Base-by-base conservation (phyloP, 257 asterid species). In the Lycium barbarum region DNA sequence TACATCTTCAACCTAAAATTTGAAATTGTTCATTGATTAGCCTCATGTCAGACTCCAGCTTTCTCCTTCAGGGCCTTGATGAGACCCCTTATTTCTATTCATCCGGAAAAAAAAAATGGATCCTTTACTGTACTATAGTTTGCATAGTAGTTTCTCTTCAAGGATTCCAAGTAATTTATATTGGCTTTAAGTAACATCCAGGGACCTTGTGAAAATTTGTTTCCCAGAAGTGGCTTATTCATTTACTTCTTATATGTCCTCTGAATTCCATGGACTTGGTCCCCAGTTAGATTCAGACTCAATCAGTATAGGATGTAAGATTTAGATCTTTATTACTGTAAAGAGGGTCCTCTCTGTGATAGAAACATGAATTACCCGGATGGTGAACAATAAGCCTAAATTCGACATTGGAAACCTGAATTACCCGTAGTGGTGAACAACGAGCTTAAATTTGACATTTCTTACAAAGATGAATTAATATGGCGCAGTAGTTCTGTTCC, bases 11-110 rank as follows among this genome's bases (percentile, higher is more conserved):
- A 51, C 63, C 6, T 49, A 76, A 26, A 76, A 20, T 74, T 51
- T 76, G 63, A 76, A 49, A 22, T 76, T 73, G 40, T 51, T 51
- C 62, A 76, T 18, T 22, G 81, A 76, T 76, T 74, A 5, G 10
- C 3, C 45, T 49, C 62, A 22, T 22, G 57, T 74, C 6, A 14
- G 81, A 47, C 38, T 51, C 62, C 57, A 74, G 18, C 43, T 49
- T 49, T 74, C 62, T 74, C 58, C 58, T 49, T 49, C 80, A 45
- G 15, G 43, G 81, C 62, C 59, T 74, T 74, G 81, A 22, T 49
- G 81, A 12, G 0, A 74, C 20, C n/a, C 62, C 43, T 49, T 49
- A 49, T 74, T 74, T 26, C 45, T 20, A 15, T 14, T 76, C 49
- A 51, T 76, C 38, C 33, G 7, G 9, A 36, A 33, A 8, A 43